Evolutionary conservation across 192 early-diverging fungal genomes (phyloP), one percentile per base, ranked within the genome.

Genomic region (Gaertneriomyces sp.): DNA sequence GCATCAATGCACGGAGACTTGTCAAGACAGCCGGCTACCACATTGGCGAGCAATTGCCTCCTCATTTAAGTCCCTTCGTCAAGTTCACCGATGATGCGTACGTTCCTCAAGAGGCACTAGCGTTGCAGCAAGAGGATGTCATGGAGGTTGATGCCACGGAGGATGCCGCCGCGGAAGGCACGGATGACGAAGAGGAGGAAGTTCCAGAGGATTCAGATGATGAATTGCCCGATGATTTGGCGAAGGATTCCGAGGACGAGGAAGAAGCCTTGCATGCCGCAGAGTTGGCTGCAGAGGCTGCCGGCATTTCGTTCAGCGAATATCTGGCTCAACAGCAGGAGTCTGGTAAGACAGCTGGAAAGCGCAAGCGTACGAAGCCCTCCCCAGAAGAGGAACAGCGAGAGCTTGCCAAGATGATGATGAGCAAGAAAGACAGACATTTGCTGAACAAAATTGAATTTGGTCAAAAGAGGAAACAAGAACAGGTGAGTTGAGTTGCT

Each of bases 11-110:
- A 17, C 75, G 83, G 6, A 86, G 89, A 57, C 72, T 96, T 41
- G 70, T 97, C 53, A 73, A 73, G 55, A 73, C 77, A 14, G 47
- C 53, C 2, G 70, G 68, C 9, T 99, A 99, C 66, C 81, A 85
- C 49, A 82, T 89, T 20, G 96, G 94, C 12, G 84, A 90, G 71
- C 76, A 74, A 5, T 77, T 95, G 53, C 95, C 95, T 12, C 88
- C 96, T 55, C 96, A 99, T 75, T 76, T 96, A 66, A 91, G 89
- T 61, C 96, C 96, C 11, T 99, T 96, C 70, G 95, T 93, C 6
- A 86, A 88, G 67, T 82, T 84, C 53, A 81, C 79, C 52, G 90
- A 90, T 44, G 93, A 91, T 40, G 94, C 93, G 60, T 96, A 98
- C 67, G 86, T 91, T 43, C 94, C 94, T 16, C 69, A 68, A 46